Evolutionary conservation across 2,329 filamentous ascomycete species (phyloP), one percentile per base, ranked within the genome.

Genomic region (Helotiales sp.): DNA sequence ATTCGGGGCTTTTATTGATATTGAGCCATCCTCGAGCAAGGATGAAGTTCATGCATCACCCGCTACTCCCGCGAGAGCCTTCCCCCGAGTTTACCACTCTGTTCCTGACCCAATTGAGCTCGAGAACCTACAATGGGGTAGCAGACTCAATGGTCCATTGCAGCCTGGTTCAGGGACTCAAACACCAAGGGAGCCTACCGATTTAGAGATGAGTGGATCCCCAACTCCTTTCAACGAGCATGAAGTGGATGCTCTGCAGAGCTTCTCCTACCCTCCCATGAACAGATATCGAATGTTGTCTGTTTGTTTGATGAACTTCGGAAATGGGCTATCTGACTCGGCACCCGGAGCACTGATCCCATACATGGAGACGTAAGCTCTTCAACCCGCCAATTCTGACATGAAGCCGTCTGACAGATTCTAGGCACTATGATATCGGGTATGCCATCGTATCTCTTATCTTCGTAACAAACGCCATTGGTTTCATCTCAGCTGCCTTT

Each of bases 361-460:
- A 0, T 93, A 93, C 75, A 91, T 96, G 78, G 91, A 95, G 77
- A 83, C 80, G 77, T 87, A 76, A 72, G 80, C 37, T 30, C 15
- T n/a, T 37, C 37, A 10, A 1, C 26, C 24, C n/a, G 4, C n/a
- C 1, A 26, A n/a, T 45, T 17, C 66, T 64, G 64, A 67, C 64
- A 59, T 69, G 20, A 43, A n/a, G n/a, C n/a, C n/a, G n/a, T n/a
- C n/a, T n/a, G n/a, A n/a, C n/a, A n/a, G n/a, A 32, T 57, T 54
- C 11, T 60, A 87, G 85, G 52, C 78, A 91, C 73, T 96, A 95
- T 75, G 72, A 83, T 66, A 92, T 96, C 64, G 90, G 89, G 49
- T 95, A 96, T 77, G 90, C 89, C 2, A 79, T 93, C 8, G 91
- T 96, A 2, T 95, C 93, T 1, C 82, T 95, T 43, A 92, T 96